Evolutionary conservation across 495 filamentous ascomycete species (phyloP).

Genomic region (Aspergillus biplanus): DNA sequence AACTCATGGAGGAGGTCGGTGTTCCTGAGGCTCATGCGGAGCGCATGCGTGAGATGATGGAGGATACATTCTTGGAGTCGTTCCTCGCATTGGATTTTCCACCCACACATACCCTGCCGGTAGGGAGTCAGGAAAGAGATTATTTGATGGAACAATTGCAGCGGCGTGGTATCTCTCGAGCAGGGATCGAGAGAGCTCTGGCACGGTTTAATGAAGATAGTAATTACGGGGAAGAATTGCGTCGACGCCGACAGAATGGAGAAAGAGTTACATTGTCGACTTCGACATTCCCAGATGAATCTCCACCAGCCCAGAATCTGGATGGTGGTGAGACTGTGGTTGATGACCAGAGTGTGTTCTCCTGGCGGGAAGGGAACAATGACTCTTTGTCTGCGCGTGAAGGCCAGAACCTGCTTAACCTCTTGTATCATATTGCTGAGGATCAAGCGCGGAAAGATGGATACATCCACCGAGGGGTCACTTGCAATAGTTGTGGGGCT

Average conservation of each 20-base stretch:
- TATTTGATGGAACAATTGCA: constrained; percentile 49
- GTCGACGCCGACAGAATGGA: constrained; percentile 47
- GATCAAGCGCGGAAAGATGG: constrained; percentile 81
- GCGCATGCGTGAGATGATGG: constrained; percentile 55
- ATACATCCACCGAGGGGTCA: constrained; percentile 92
- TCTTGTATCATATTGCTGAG: constrained; percentile 80
- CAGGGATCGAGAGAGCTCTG: constrained; percentile 46
- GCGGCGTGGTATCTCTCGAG: constrained; percentile 45
- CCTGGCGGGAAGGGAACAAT: constrained; percentile 56
- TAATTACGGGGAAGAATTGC: constrained; percentile 50
- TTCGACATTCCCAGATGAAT: constrained; percentile 51
- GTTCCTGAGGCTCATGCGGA: constrained; percentile 47
- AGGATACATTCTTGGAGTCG: constrained; percentile 52
- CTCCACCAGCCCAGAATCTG: constrained; percentile 44
- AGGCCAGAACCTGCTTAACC: constrained; percentile 71
- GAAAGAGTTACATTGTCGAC: constrained; percentile 48
- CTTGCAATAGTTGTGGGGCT: constrained; percentile 83
- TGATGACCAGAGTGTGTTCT: constrained; percentile 64
- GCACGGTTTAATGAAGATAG: constrained; percentile 46
- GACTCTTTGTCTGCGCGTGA: constrained; percentile 61
- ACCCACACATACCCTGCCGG: constrained; percentile 38
- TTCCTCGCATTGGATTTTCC: constrained; percentile 54
- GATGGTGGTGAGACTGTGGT: constrained; percentile 59
- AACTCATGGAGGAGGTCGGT: constrained; percentile 50
- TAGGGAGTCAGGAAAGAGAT: constrained; percentile 36